These are phyloP conservation scores for Piromyces finnis DNA, from an alignment of 192 early-diverging fungal species.

Conservation along the genomic window DNA sequence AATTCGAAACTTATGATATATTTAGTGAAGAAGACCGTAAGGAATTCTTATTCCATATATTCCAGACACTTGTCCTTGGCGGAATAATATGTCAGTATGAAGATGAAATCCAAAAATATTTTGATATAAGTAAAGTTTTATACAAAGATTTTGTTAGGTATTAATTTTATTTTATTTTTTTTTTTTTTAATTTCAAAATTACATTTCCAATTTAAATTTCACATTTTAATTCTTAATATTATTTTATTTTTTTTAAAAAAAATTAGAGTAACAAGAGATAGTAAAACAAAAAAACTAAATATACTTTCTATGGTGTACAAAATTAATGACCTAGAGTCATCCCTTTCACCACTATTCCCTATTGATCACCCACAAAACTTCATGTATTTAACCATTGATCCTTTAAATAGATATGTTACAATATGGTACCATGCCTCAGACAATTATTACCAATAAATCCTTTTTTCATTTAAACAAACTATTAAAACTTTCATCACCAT, in stretches of 20 bases:
- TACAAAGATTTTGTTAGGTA: conserved; percentile 33
- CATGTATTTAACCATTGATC: conserved; percentile 23
- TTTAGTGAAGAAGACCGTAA: conserved; percentile 16
- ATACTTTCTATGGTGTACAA: conserved; percentile 18
- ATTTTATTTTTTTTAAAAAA: neutral
- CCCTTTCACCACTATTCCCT: conserved; percentile 29
- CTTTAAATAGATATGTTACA: conserved; percentile 13
- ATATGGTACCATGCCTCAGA: conserved; percentile 31
- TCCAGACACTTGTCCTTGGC: conserved; percentile 23
- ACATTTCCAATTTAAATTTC: too few relatives aligned
- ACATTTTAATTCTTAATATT: too few relatives aligned
- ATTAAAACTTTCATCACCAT: too few relatives aligned
- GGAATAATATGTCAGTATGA: conserved; percentile 33
- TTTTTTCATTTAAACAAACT: too few relatives aligned
- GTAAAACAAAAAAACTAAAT: conserved; percentile 5
- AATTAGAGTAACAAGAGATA: conserved; percentile 14
- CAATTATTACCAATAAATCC: conserved; percentile 11
- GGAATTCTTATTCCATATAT: conserved; percentile 32
- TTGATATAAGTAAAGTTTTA: conserved; percentile 16
- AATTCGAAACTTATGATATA: conserved; percentile 9
- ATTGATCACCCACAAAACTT: conserved; percentile 38
- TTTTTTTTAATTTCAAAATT: too few relatives aligned
- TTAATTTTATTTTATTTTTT: neutral
- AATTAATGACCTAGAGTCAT: conserved; percentile 11
- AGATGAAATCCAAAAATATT: conserved; percentile 22